A percentile compares a stretch with the other conserved stretches of the same genome.
Conservation (phyloP, 257 asterid species). For the Petunia axillaris region DNA sequence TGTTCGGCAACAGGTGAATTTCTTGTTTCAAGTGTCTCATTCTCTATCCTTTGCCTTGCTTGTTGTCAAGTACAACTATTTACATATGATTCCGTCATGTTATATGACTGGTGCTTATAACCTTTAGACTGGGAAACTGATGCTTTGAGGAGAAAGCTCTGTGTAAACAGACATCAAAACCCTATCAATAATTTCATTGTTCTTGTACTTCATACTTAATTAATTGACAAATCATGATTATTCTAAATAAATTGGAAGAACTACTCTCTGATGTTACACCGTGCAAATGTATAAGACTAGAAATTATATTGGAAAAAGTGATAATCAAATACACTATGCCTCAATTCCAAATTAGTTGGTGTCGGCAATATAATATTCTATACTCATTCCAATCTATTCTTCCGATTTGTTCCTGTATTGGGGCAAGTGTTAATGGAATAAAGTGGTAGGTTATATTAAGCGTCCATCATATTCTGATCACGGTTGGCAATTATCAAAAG, state of each 20-base stretch:
- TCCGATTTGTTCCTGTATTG: neutral
- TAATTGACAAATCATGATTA: neutral
- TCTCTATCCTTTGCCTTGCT: neutral
- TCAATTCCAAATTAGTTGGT: neutral
- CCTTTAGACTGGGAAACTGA: neutral
- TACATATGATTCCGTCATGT: neutral
- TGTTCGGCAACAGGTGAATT: constrained; percentile 91
- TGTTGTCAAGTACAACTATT: neutral
- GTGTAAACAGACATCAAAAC: neutral
- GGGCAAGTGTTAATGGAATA: neutral
- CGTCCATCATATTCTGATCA: constrained; percentile 11
- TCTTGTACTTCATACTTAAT: constrained; percentile 1
- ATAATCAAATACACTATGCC: constrained; percentile 11
- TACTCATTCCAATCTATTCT: constrained; percentile 12
- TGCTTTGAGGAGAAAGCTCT: neutral
- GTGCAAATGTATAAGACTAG: neutral
- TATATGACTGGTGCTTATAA: neutral
- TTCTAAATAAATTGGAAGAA: neutral
- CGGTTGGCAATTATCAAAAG: neutral
- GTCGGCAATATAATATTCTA: neutral
- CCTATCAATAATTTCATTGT: neutral
- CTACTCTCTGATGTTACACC: neutral
- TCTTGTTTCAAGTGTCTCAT: neutral
- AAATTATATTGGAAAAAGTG: neutral
- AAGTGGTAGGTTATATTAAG: constrained; percentile 13